Base-by-base conservation (phyloP, 306 rosid genomes). In the Quercus engelmannii region DNA sequence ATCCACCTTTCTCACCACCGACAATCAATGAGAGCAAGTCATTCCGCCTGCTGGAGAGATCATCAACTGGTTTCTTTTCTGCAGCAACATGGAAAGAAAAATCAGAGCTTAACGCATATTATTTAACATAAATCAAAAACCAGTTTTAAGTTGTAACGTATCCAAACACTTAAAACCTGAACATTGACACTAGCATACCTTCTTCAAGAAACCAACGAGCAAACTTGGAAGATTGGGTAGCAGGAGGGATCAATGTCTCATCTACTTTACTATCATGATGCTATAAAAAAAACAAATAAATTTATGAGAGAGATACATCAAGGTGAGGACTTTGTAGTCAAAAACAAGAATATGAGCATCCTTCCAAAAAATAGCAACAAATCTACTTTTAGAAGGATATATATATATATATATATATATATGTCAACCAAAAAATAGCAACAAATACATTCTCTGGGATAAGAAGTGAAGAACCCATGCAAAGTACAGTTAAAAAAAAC, bases 181-280 rank as follows among this genome's bases (percentile, higher is more conserved):
- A 75, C 43, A 73, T 69, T 4, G 26, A 78, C 25, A 15, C n/a
- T 59, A 31, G 77, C 84, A 71, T 67, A 96, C 99, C 99, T 86
- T 92, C 97, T 87, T 96, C 94, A 71, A 83, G 76, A 85, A 96
- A 96, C 98, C 92, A 96, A 71, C 67, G 92, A 78, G 98, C 97
- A 82, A 96, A 93, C 83, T 89, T 96, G 35, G 99, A 96, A 81
- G 97, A 88, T 30, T 93, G 92, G 68, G 77, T 74, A 62, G 83
- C 80, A 68, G 86, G 89, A 61, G 92, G 87, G 82, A 87, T 84
- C 87, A 80, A 81, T 58, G 88, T 72, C 74, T 88, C 94, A 28
- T 88, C 94, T 74, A 55, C 91, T 88, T 83, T 83, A 54, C 43
- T 72, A 46, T 88, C 92, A 65, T 83, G 87, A 81, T 84, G 85